These are phyloP conservation scores for Blastobotrys ciferrii DNA, from an alignment of 1,139 yeast genomes.

Conservation along the genomic window DNA sequence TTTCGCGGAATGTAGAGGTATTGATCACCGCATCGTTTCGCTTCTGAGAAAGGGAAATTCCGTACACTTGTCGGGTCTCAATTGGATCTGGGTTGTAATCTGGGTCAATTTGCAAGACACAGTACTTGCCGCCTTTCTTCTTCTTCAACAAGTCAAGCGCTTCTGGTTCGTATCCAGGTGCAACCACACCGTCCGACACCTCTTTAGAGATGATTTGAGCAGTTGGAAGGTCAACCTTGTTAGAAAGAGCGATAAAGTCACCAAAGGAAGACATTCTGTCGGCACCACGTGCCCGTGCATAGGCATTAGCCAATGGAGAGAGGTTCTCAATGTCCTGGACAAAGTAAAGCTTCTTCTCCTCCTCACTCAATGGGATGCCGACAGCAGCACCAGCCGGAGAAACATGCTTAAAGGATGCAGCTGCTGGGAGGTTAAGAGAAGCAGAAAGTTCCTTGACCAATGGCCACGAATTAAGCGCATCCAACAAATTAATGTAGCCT, in stretches of 20 bases:
- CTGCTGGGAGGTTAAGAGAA: constrained; percentile 93
- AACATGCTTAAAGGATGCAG: constrained; percentile 97
- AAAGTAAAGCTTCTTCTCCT: constrained; percentile 92
- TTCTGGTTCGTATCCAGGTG: constrained; percentile 92
- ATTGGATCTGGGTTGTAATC: constrained; percentile 76
- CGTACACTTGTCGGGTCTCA: constrained; percentile 95
- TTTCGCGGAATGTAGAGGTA: constrained; percentile 83
- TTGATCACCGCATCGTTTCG: constrained; percentile 96
- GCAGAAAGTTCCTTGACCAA: constrained; percentile 95
- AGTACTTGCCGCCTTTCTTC: constrained; percentile 97
- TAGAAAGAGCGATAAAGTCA: constrained; percentile 95
- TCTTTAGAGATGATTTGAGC: constrained; percentile 96
- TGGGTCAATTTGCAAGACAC: constrained; percentile 94
- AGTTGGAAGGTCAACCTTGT: constrained; percentile 93
- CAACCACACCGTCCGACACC: constrained; percentile 97
- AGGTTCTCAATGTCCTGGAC: constrained; percentile 92
- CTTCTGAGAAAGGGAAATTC: constrained; percentile 92
- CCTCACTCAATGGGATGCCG: constrained; percentile 84
- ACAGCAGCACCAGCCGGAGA: constrained; percentile 99
- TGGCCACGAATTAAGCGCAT: constrained; percentile 98
- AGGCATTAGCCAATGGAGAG: constrained; percentile 95
- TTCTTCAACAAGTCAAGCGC: constrained; percentile 84
- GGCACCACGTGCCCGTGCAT: constrained; percentile 99
- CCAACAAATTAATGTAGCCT: constrained; percentile 93
- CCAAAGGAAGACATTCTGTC: constrained; percentile 99